Conservation (phyloP, 257 asterid genomes). For the Przewalskia tangutica region DNA sequence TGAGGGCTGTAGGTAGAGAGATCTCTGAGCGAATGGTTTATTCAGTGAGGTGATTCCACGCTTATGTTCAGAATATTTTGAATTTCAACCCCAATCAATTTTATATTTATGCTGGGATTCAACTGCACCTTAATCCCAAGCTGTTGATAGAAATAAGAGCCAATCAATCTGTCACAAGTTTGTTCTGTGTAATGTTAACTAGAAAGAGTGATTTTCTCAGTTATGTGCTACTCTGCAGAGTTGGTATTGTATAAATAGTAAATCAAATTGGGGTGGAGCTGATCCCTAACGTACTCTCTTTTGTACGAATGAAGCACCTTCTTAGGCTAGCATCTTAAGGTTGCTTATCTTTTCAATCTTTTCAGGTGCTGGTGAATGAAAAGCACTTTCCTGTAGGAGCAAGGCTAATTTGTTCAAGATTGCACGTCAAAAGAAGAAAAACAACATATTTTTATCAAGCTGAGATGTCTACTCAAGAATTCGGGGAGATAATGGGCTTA, state of each 20-base stretch:
- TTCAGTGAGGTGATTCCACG: constrained; percentile 16
- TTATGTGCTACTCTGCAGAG: too few relatives aligned
- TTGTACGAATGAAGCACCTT: background rate
- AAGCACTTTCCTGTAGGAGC: background rate
- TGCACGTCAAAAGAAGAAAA: background rate
- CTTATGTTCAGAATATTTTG: background rate
- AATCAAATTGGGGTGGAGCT: background rate
- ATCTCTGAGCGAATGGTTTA: constrained; percentile 71
- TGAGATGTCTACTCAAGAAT: background rate
- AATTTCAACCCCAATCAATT: background rate
- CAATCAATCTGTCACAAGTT: background rate
- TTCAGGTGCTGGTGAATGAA: background rate
- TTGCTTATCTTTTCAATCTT: too few relatives aligned
- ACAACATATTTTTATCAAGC: background rate
- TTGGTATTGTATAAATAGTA: too few relatives aligned
- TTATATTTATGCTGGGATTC: background rate
- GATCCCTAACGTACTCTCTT: background rate
- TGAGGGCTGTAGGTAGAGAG: constrained; percentile 48
- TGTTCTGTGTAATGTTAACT: background rate
- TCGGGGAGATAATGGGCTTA: background rate
- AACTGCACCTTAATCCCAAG: background rate
- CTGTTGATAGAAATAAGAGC: background rate
- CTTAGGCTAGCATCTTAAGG: background rate
- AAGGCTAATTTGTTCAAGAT: background rate
- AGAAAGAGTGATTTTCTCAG: background rate